Percentiles rank a stretch among this genome's conserved stretches.
Evolutionary conservation across 352 stramenopile genomes (phyloP).

Genomic region (Phytophthora melonis): DNA sequence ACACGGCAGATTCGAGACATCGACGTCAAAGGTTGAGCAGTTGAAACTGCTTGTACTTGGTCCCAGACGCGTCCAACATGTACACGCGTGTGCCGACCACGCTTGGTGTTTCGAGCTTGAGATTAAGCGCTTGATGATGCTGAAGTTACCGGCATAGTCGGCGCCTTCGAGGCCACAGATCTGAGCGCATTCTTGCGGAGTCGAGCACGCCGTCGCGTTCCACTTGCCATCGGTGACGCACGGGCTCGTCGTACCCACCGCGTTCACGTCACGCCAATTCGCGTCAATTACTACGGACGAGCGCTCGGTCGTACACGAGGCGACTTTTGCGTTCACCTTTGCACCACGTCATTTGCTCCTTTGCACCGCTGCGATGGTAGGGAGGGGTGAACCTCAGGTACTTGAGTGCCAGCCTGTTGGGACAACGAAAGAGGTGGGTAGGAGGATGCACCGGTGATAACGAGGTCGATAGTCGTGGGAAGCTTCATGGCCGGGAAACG

Average conservation of each 20-base stretch:
- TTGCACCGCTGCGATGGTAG: neutral
- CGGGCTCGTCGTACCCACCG: neutral
- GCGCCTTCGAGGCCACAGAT: neutral
- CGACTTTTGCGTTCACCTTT: neutral
- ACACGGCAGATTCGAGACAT: slow-evolving; percentile 53
- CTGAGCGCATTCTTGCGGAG: neutral
- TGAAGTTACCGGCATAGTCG: slow-evolving; percentile 3
- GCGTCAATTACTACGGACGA: neutral
- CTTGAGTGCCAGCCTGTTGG: neutral
- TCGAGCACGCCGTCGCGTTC: neutral
- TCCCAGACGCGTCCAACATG: neutral
- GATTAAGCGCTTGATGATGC: neutral
- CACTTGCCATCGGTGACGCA: neutral
- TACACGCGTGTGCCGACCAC: slow-evolving; percentile 1
- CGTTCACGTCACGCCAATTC: slow-evolving; percentile 1
- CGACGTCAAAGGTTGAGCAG: no score
- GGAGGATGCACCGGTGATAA: neutral
- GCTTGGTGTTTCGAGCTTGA: neutral
- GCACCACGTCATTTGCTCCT: neutral
- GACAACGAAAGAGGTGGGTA: neutral
- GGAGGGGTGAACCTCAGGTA: neutral
- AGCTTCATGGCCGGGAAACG: neutral
- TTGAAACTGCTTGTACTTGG: slow-evolving; percentile 55
- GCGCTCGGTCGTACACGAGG: neutral
- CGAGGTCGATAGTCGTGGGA: neutral